A percentile compares a stretch with the other conserved stretches of the same genome.
phyloP scores from a whole-genome alignment of 805 yeast genomes.

The Myxozyma monticola region DNA sequence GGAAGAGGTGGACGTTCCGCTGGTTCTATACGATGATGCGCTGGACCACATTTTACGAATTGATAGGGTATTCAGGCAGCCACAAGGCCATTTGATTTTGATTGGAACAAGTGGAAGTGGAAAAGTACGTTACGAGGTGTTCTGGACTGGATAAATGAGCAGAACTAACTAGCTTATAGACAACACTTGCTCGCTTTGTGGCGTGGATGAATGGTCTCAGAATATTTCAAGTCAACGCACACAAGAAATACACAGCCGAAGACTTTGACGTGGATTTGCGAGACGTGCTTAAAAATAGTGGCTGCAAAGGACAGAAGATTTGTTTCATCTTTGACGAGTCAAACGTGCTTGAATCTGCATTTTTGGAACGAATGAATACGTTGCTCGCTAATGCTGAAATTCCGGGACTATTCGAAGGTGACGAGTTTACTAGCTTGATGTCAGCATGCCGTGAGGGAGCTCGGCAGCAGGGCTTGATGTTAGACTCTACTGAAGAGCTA shows the following conservation, averaged over 20 bases:
- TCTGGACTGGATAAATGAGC: too few relatives aligned
- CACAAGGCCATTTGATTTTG: constrained; percentile 86
- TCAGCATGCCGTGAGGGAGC: constrained; percentile 57
- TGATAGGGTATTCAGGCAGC: constrained; percentile 77
- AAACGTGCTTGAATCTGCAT: constrained; percentile 69
- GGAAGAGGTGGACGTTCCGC: constrained; percentile 54
- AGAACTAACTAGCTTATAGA: constrained; percentile 31
- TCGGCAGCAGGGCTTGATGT: constrained; percentile 56
- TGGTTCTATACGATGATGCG: constrained; percentile 67
- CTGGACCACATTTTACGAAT: constrained; percentile 74
- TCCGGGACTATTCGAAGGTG: constrained; percentile 84
- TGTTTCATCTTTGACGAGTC: constrained; percentile 83
- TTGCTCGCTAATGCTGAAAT: constrained; percentile 90
- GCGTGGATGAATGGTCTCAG: constrained; percentile 86
- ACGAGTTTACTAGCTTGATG: constrained; percentile 58
- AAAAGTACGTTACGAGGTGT: constrained; percentile 45
- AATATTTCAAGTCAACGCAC: constrained; percentile 58
- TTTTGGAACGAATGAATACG: constrained; percentile 88
- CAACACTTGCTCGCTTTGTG: constrained; percentile 74
- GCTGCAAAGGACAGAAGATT: constrained; percentile 57
- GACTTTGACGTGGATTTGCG: constrained; percentile 72
- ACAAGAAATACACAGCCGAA: constrained; percentile 51
- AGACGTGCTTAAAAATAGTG: constrained; percentile 50
- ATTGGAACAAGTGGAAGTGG: constrained; percentile 85
- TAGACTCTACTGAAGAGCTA: constrained; percentile 69